A percentile compares a stretch with the other conserved stretches of the same genome.
phyloP scores from a whole-genome alignment of 805 yeast genomes.

The Candida tallmaniae region DNA sequence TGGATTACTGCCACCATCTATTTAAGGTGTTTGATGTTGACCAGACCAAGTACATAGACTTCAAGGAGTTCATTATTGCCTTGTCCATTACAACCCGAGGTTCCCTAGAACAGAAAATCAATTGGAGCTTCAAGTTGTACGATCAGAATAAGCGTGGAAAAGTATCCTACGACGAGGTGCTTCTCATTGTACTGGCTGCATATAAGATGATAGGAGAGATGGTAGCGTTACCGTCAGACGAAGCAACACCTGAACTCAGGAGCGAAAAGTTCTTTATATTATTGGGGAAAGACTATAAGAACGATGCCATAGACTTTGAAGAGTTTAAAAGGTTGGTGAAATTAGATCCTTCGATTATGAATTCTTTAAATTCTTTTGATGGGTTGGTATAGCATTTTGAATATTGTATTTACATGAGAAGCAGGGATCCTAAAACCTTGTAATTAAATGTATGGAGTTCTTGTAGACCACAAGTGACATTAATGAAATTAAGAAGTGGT shows the following conservation, averaged over 20 bases:
- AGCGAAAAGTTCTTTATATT: conserved; percentile 73
- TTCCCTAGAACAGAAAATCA: conserved; percentile 72
- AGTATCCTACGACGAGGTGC: conserved; percentile 73
- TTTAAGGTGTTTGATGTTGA: conserved; percentile 88
- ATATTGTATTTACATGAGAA: no score
- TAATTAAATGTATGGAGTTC: neutral
- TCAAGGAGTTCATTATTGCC: conserved; percentile 88
- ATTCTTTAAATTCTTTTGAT: conserved; percentile 75
- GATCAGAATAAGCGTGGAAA: conserved; percentile 79
- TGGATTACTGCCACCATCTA: conserved; percentile 81
- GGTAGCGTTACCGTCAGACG: conserved; percentile 86
- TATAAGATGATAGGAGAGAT: conserved; percentile 95
- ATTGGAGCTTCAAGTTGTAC: conserved; percentile 86
- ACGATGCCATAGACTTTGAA: conserved; percentile 61
- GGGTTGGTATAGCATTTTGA: conserved; percentile 61
- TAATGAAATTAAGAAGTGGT: no score
- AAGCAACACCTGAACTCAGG: conserved; percentile 84
- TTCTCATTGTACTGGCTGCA: conserved; percentile 73
- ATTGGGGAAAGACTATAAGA: conserved; percentile 68
- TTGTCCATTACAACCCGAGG: conserved; percentile 86
- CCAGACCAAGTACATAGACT: conserved; percentile 75
- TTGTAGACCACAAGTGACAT: neutral
- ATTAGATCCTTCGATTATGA: conserved; percentile 68
- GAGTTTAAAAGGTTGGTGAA: conserved; percentile 83
- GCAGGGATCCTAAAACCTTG: no score